Percentiles rank a stretch among this genome's conserved stretches.
Conservation (phyloP, 1,284 basidiomycete genomes). For the Lignosus rhinocerotis region DNA sequence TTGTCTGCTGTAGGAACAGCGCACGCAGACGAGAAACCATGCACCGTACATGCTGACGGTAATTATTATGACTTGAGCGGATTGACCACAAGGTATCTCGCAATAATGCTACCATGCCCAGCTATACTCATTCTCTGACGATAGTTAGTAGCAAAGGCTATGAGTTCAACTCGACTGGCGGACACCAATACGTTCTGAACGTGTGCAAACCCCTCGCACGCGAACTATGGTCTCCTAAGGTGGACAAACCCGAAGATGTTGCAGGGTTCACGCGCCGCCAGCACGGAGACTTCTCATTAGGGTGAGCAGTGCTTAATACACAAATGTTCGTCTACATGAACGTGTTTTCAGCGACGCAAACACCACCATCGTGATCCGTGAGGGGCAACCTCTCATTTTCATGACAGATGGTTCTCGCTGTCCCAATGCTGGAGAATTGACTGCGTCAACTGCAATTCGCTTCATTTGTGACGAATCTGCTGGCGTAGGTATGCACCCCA, state of each 20-base stretch:
- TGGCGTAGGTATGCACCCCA: slow-evolving; percentile 43
- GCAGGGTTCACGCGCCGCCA: slow-evolving; percentile 61
- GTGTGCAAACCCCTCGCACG: slow-evolving; percentile 57
- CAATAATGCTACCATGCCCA: background rate
- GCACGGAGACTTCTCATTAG: slow-evolving; percentile 71
- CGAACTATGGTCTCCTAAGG: slow-evolving; percentile 59
- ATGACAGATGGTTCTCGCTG: slow-evolving; percentile 65
- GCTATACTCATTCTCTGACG: slow-evolving; percentile 12
- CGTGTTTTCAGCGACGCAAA: slow-evolving; percentile 51
- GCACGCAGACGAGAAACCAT: slow-evolving; percentile 34
- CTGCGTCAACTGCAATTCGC: slow-evolving; percentile 61
- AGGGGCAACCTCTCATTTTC: slow-evolving; percentile 46
- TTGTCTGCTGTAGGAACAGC: slow-evolving; percentile 7
- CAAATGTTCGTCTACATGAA: background rate
- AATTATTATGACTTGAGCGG: slow-evolving; percentile 66
- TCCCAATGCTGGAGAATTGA: slow-evolving; percentile 45
- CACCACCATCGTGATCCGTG: slow-evolving; percentile 55
- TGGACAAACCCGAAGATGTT: slow-evolving; percentile 54
- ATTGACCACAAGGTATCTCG: slow-evolving; percentile 50
- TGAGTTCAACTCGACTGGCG: slow-evolving; percentile 47
- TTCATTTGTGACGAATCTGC: slow-evolving; percentile 66
- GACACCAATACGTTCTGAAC: slow-evolving; percentile 55
- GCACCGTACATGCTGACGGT: slow-evolving; percentile 42
- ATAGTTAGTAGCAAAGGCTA: slow-evolving; percentile 59
- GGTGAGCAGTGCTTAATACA: slow-evolving; percentile 44